A percentile compares a stretch with the other conserved stretches of the same genome.
Evolutionary conservation across 768 basidiomycete genomes (phyloP).

Genomic region (Daedaleopsis nitida): DNA sequence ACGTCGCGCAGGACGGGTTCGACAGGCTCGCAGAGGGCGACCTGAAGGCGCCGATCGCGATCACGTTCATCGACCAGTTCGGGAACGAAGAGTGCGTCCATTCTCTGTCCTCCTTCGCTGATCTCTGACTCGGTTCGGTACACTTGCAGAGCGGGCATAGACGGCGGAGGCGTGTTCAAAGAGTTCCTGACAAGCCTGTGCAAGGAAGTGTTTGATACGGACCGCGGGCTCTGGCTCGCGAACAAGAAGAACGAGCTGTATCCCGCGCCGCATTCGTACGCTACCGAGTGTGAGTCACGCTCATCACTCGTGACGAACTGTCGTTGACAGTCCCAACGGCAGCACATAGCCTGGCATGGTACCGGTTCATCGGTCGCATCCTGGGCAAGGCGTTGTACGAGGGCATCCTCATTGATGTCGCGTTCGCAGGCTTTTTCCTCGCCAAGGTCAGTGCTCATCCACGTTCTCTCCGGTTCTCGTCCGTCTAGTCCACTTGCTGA

Average conservation of each 20-base stretch:
- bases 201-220: conserved; percentile 93
- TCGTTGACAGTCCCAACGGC: neutral
- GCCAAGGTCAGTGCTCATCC: conserved; percentile 76
- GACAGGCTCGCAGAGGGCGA: conserved; percentile 76
- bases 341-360: conserved; percentile 92
- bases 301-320: neutral
- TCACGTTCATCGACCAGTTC: conserved; percentile 91
- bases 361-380: conserved; percentile 88
- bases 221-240: conserved; percentile 91
- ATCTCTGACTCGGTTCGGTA: neutral
- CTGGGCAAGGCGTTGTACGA: conserved; percentile 97
- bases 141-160: conserved; percentile 75
- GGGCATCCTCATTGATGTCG: conserved; percentile 92
- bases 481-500: neutral
- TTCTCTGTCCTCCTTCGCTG: neutral
- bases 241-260: conserved; percentile 93
- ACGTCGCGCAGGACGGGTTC: conserved; percentile 90
- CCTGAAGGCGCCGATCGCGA: conserved; percentile 81
- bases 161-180: conserved; percentile 97
- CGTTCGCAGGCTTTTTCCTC: conserved; percentile 94
- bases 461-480: neutral
- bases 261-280: conserved; percentile 91
- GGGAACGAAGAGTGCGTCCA: conserved; percentile 76
- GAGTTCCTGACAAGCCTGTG: conserved; percentile 93
- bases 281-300: conserved; percentile 71